Base-by-base conservation (phyloP, 371 early-diverging fungal species). In the Umbelopsis sp. region DNA sequence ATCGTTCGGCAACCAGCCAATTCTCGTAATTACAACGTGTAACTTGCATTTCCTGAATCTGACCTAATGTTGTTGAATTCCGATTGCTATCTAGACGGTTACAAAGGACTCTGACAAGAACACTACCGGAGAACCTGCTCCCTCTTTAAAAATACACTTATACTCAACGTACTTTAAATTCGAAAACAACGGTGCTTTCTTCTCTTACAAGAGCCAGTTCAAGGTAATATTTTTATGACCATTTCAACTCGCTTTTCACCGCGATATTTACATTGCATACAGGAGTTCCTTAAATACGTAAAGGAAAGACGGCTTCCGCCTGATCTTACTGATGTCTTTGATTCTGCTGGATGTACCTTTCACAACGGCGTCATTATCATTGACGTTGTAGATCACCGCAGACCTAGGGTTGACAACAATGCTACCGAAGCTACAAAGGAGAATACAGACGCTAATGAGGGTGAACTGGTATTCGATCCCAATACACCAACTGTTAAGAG, bases 121-220 rank as follows among this genome's bases (percentile, higher is more conserved):
- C 67, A 69, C 53, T 69, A 71, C 69, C 11, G 38, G 20, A 20
- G 29, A 63, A n/a, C 50, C n/a, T 25, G 20, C 86, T 63, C 81
- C 86, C 8, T 88, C 88, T 0, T 75, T 88, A 35, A 72, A 80
- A 52, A 74, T 88, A 20, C 88, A 86, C 66, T 75, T 88, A 41
- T 88, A 88, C 71, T 78, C 84, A 22, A 88, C 88, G 1, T 86
- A 88, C 69, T 88, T 88, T 67, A 86, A 86, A 70, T 88, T 88
- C 72, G 88, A 88, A 65, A 85, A 86, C 63, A 86, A 88, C 84
- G 86, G 86, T 69, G 88, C 86, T 12, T 86, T 88, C 76, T 88
- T 88, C 68, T 80, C 85, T 18, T 88, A 86, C 72, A 86, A 86
- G 46, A 86, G 86, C 67, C 88, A 85, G 46, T 86, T 88, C 78